These are phyloP conservation scores for Fusarium kyushuense DNA, from an alignment of 2,329 filamentous ascomycete genomes.

Conservation along the genomic window DNA sequence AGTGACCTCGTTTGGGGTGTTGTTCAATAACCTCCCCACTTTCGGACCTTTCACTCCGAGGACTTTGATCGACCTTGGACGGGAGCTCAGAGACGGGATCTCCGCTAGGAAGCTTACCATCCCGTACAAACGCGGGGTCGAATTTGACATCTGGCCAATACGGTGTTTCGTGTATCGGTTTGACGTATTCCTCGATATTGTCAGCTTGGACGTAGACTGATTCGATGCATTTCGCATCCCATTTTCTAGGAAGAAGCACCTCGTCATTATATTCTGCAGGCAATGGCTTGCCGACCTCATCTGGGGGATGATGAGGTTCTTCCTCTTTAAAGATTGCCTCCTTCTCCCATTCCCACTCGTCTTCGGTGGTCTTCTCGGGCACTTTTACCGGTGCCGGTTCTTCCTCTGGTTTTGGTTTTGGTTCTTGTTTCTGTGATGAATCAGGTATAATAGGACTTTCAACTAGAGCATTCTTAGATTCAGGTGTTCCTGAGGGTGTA, in stretches of 20 bases:
- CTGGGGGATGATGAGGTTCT: conserved; percentile 53
- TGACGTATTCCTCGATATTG: conserved; percentile 58
- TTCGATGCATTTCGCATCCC: conserved; percentile 58
- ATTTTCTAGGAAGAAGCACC: conserved; percentile 60
- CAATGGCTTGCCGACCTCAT: conserved; percentile 62
- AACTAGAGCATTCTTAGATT: conserved; percentile 24
- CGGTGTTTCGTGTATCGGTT: conserved; percentile 56
- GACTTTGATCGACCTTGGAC: conserved; percentile 9
- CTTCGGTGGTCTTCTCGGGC: conserved; percentile 34
- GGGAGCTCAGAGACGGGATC: conserved; percentile 35
- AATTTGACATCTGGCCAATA: conserved; percentile 57
- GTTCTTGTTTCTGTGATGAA: conserved; percentile 20
- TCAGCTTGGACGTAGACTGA: conserved; percentile 60
- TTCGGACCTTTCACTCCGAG: conserved; percentile 33
- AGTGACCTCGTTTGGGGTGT: conserved; percentile 29
- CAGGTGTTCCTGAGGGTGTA: conserved; percentile 10
- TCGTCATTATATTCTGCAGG: conserved; percentile 58
- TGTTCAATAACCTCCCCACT: conserved; percentile 34
- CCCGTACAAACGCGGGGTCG: conserved; percentile 58
- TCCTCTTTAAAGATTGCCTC: conserved; percentile 55
- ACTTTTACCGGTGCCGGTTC: conserved; percentile 2
- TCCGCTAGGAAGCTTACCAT: conserved; percentile 43
- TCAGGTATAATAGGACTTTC: conserved; percentile 14
- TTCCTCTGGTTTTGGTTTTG: background rate
- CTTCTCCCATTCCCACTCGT: conserved; percentile 56